These are phyloP conservation scores for Helenozyma baotianmanensis DNA, from an alignment of 805 yeast species.

Conservation along the genomic window DNA sequence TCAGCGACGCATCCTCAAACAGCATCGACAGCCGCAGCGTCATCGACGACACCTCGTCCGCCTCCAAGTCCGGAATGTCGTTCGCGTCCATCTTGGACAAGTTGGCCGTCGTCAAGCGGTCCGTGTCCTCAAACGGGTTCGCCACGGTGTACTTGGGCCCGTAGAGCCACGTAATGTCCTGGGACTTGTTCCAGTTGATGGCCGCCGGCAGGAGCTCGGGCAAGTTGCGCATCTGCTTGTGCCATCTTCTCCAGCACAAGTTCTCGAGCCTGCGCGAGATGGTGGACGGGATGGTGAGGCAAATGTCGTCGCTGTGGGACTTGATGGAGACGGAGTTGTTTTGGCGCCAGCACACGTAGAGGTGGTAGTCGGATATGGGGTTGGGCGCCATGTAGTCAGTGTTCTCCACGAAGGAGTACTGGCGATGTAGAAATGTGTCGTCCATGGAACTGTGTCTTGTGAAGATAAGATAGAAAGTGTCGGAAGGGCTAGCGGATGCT, in stretches of 20 bases:
- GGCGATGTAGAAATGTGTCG: conserved; percentile 9
- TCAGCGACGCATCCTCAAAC: conserved; percentile 7
- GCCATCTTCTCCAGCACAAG: conserved; percentile 38
- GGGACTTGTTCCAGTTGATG: conserved; percentile 52
- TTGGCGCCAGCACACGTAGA: conserved; percentile 24
- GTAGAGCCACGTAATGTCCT: conserved; percentile 51
- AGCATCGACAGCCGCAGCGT: conserved; percentile 7
- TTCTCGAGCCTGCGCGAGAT: conserved; percentile 28
- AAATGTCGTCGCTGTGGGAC: conserved; percentile 17
- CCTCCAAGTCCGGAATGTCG: conserved; percentile 4
- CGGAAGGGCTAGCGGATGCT: too few relatives aligned
- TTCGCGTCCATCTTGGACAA: conserved; percentile 1
- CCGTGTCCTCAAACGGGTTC: conserved; percentile 1
- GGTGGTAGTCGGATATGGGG: conserved; percentile 13
- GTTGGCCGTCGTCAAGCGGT: conserved; percentile 6
- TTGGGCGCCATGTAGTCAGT: conserved; percentile 26
- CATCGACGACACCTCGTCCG: conserved; percentile 11
- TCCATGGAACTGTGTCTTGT: too few relatives aligned
- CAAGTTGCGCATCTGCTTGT: conserved; percentile 26
- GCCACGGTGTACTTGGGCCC: conserved; percentile 38
- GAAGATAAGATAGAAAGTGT: too few relatives aligned
- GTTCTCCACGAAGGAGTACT: conserved; percentile 17
- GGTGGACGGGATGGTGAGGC: conserved; percentile 17
- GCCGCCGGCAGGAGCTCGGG: conserved; percentile 35
- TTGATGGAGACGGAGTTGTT: conserved; percentile 16